Evolutionary conservation across 1,284 basidiomycete species (phyloP).

Genomic region (Moesziomyces parantarcticus): DNA sequence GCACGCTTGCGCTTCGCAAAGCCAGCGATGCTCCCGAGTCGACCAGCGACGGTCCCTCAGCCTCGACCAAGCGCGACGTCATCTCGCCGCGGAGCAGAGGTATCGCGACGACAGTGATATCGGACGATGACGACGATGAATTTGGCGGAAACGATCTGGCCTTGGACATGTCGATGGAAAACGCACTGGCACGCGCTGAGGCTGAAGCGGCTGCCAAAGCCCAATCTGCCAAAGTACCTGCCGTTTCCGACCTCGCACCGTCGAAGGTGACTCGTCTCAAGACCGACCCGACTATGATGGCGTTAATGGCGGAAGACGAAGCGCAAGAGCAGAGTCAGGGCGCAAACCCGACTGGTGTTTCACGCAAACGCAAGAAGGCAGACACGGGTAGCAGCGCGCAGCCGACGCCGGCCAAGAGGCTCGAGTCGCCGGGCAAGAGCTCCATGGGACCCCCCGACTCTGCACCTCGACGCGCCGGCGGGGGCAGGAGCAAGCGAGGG

Average conservation of each 20-base stretch:
- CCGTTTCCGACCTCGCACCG: background rate
- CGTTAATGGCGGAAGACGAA: conserved; percentile 11
- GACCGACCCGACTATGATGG: conserved; percentile 14
- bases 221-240: background rate
- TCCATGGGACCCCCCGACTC: conserved; percentile 48
- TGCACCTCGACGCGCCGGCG: conserved; percentile 31
- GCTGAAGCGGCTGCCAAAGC: conserved; percentile 18
- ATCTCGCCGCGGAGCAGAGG: conserved; percentile 22
- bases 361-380: background rate
- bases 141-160: conserved; percentile 18
- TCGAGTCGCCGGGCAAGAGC: conserved; percentile 23
- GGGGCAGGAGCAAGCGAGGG: conserved; percentile 11
- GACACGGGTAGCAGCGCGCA: background rate
- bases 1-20: conserved; percentile 20
- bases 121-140: conserved; percentile 22
- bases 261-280: background rate
- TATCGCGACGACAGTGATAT: conserved; percentile 14
- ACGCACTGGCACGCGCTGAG: conserved; percentile 15
- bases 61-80: background rate
- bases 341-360: too few relatives aligned
- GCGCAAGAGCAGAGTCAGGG: background rate
- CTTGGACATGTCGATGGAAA: conserved; percentile 33
- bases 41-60: background rate
- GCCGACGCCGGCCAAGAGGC: conserved; percentile 3
- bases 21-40: conserved; percentile 9